Evolutionary conservation across 306 rosid genomes (phyloP), one percentile per base, ranked within the genome.

Genomic region (Prunus salicina): DNA sequence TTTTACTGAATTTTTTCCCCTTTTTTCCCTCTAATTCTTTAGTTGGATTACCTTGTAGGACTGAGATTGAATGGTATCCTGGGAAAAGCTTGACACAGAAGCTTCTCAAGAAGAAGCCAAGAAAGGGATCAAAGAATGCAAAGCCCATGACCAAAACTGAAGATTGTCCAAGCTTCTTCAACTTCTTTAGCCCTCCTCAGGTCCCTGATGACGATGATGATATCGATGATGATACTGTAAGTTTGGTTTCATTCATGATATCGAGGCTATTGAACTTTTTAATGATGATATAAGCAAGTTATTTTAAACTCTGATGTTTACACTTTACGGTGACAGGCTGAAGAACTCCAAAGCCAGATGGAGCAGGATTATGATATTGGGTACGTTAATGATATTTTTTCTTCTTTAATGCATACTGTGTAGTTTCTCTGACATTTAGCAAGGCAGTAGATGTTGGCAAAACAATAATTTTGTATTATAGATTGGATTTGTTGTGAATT

Each of bases 91-190:
- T 91, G 84, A 89, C 95, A 16, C 95, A 91, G 75, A 93, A 91
- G 82, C 22, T 91, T 25, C 85, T 93, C 34, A 93, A 93, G 93
- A 93, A 91, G 81, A 93, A 88, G 82, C 96, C 93, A 15, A 88
- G 80, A 87, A 93, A 93, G 80, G 96, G 96, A 76, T 80, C 95
- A 1, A 93, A 91, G 77, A 82, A 84, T 82, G 79, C 90, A 20
- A 93, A 91, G 78, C 98, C 98, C 22, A 81, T 93, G 28, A 89
- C 91, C 19, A 93, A 91, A 76, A 93, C 95, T 51, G 98, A 93
- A 83, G 82, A 41, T 28, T 91, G 95, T 85, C 91, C 89, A 27
- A 93, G 98, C 61, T 93, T 93, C 85, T 93, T 93, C 79, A 89
- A 91, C 79, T 88, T 89, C 82, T 93, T 93, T 72, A 88, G 24